A percentile compares a stretch with the other conserved stretches of the same genome.
These are phyloP conservation scores for Stromatinia cepivora DNA, from an alignment of 2,329 filamentous ascomycete species.

Conservation along the genomic window DNA sequence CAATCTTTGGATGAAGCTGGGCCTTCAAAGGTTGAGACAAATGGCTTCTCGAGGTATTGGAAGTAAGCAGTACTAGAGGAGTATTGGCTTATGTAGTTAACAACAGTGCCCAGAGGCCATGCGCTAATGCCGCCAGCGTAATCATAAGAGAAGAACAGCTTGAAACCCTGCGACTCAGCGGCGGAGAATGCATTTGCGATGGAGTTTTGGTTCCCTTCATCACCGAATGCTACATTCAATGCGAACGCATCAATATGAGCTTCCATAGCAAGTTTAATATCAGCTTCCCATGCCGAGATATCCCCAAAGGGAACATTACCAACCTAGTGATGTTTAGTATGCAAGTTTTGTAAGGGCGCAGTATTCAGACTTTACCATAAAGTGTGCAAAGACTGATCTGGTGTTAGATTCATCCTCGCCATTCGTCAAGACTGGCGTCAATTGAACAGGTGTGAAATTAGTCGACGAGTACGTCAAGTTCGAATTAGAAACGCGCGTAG, in stretches of 20 bases:
- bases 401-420: too few species aligned
- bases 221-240: slow-evolving; percentile 38
- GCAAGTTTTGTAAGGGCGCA: too few species aligned
- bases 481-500: too few species aligned
- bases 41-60: background rate
- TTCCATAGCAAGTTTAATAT: background rate
- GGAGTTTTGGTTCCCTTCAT: slow-evolving; percentile 36
- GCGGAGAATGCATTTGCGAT: slow-evolving; percentile 37
- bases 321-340: too few species aligned
- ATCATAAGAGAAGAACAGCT: slow-evolving; percentile 42
- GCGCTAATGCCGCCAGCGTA: slow-evolving; percentile 32
- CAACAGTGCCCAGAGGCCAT: slow-evolving; percentile 17
- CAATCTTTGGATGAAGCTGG: slow-evolving; percentile 19
- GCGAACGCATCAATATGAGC: slow-evolving; percentile 40
- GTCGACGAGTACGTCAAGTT: too few species aligned
- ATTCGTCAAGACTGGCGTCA: too few species aligned
- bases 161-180: slow-evolving; percentile 34
- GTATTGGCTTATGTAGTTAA: background rate
- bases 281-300: background rate
- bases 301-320: background rate
- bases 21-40: background rate
- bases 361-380: background rate
- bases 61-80: background rate
- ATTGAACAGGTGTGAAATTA: too few species aligned
- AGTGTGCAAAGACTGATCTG: background rate